Conservation (phyloP, 1,284 basidiomycete genomes). For the Mrakiaceae sp. region DNA sequence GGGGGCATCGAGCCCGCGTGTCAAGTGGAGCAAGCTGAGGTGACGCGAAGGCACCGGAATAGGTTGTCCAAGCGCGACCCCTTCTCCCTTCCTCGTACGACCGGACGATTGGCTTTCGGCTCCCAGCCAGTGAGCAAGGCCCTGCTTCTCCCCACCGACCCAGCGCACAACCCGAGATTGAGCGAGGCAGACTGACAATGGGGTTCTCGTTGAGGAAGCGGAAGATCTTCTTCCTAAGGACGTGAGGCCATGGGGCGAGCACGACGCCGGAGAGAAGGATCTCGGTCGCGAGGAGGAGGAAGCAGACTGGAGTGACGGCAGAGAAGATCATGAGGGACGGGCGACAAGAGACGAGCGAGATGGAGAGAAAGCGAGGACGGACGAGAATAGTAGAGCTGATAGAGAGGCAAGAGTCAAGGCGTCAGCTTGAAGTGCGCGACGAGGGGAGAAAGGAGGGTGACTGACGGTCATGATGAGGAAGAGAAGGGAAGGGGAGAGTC, state of each 20-base stretch:
- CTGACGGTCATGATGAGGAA: neutral
- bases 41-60: too few species aligned
- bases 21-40: too few species aligned
- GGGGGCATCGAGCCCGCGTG: too few species aligned
- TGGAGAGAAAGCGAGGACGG: neutral
- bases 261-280: conserved; percentile 11
- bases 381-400: conserved; percentile 25
- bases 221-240: conserved; percentile 25
- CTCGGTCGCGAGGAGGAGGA: conserved; percentile 14
- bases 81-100: too few species aligned
- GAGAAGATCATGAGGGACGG: conserved; percentile 21
- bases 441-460: neutral
- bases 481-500: neutral
- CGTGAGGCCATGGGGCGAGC: conserved; percentile 15
- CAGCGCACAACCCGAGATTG: neutral
- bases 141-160: neutral
- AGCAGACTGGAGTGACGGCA: conserved; percentile 18
- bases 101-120: too few species aligned
- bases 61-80: too few species aligned
- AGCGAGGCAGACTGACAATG: conserved; percentile 23
- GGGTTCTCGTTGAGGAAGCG: conserved; percentile 38
- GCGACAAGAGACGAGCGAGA: conserved; percentile 21
- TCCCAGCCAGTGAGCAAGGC: neutral
- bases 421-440: neutral
- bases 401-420: neutral